Evolutionary conservation across 495 filamentous ascomycete genomes (phyloP), one percentile per base, ranked within the genome.

Genomic region (Aspergillus sclerotiicarbonarius): DNA sequence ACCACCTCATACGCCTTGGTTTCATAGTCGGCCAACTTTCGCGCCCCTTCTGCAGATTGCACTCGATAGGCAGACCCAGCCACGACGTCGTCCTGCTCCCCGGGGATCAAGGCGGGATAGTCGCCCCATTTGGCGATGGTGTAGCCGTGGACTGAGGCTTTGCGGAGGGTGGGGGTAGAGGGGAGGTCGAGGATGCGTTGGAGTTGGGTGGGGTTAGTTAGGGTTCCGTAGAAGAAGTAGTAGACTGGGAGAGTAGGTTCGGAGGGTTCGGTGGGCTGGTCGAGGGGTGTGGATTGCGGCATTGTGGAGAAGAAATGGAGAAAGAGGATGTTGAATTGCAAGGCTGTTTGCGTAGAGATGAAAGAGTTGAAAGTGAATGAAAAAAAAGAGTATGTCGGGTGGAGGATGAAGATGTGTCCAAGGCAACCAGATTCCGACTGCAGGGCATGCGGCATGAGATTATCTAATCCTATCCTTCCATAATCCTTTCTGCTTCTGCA

Each of bases 151-250:
- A 68, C 31, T 21, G 63, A 46, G 8, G 63, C 63, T n/a, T 53
- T 47, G 9, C 60, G 63, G 20, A 59, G 51, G n/a, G n/a, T n/a
- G n/a, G n/a, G n/a, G n/a, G n/a, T n/a, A n/a, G n/a, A n/a, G n/a
- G n/a, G n/a, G n/a, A n/a, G n/a, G n/a, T 66, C 61, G 18, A 62
- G 35, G 50, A 68, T 61, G 48, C 53, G 39, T 52, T 59, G 31
- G 10, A 68, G 50, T 6, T 47, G 57, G 50, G 51, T 16, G 4
- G 63, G 51, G 41, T 18, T 30, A 43, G 54, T 63, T 21, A 66
- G 51, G 8, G 61, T 63, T 9, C 66, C 57, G 57, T 66, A 66
- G 58, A 63, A 66, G 31, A 68, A 66, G 44, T 65, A 66, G 33
- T 63, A 66, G 19, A 63, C 47, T 21, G 61, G 64, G 19, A 61